Evolutionary conservation across 495 filamentous ascomycete genomes (phyloP), one percentile per base, ranked within the genome.

Genomic region (Hamigera avellanea): DNA sequence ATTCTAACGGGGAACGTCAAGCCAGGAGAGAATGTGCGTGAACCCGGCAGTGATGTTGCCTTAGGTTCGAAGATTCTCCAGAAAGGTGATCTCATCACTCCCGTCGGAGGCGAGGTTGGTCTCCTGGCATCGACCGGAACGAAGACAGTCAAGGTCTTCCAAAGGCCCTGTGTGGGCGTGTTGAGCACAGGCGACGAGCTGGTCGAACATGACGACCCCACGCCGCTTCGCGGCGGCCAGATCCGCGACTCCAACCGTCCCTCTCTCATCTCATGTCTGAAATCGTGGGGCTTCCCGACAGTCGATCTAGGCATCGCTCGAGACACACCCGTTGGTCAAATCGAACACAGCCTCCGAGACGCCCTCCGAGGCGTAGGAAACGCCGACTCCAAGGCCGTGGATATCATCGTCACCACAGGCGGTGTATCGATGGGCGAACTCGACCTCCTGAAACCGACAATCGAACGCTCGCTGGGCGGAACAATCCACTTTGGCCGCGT

Each of bases 341-440:
- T 98, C 7, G 88, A 93, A 48, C 62, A 80, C 39, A 75, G 69
- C 16, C 69, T 98, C 9, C 74, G 86, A 5, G 67, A 72, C 42
- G 84, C 83, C 14, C 55, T 96, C 32, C 72, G 79, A 15, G 64
- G 66, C 26, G 48, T 64, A 4, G 59, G 60, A 19, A 53, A 46
- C 0, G 43, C 52, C 16, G 48, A 46, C 0, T 32, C 42, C 19
- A 19, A 28, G 1, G 56, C 51, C 27, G 76, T 80, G 16, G 87
- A 95, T 47, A 69, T 96, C 17, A 70, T 96, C 33, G 77, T 99
- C 45, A 96, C 93, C 9, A 88, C 83, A 0, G 91, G 91, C 21
- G 93, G 91, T 14, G 91, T 95, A 14, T 94, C 86, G 10, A 99
- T 99, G 91, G 91, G 91, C 41, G 91, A 99, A 61, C 76, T 94